Evolutionary conservation across 768 basidiomycete species (phyloP).

Genomic region (Amanita fuliginea): DNA sequence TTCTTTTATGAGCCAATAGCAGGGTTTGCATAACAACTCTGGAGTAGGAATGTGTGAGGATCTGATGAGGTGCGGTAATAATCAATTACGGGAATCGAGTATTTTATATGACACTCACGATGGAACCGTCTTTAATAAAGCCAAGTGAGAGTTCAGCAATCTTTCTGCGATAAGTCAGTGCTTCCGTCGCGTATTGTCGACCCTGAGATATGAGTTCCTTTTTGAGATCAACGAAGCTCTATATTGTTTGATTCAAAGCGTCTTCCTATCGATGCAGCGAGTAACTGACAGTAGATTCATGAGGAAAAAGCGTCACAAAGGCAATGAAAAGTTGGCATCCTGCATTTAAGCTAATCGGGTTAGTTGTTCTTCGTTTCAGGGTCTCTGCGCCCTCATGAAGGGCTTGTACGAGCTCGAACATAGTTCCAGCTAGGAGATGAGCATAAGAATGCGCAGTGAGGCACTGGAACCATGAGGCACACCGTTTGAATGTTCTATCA

Average conservation of each 20-base stretch:
- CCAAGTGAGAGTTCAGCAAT: conserved; percentile 84
- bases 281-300: conserved; percentile 63
- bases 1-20: conserved; percentile 79
- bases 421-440: conserved; percentile 59
- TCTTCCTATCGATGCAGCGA: conserved; percentile 3
- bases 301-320: conserved; percentile 77
- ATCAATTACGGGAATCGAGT: conserved; percentile 2
- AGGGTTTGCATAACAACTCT: conserved; percentile 92
- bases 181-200: conserved; percentile 63
- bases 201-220: conserved; percentile 76
- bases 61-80: conserved; percentile 35
- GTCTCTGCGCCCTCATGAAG: conserved; percentile 64
- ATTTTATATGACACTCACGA: conserved; percentile 33
- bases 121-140: conserved; percentile 93
- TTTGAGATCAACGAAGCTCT: conserved; percentile 84
- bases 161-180: conserved; percentile 76
- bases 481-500: conserved; percentile 76
- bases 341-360: conserved; percentile 78
- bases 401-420: conserved; percentile 85
- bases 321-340: conserved; percentile 87
- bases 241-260: conserved; percentile 9
- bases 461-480: conserved; percentile 10
- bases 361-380: conserved; percentile 52
- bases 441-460: conserved; percentile 5
- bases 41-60: conserved; percentile 95